Conservation (phyloP, 192 early-diverging fungal species). For the Coemansia sp. region DNA sequence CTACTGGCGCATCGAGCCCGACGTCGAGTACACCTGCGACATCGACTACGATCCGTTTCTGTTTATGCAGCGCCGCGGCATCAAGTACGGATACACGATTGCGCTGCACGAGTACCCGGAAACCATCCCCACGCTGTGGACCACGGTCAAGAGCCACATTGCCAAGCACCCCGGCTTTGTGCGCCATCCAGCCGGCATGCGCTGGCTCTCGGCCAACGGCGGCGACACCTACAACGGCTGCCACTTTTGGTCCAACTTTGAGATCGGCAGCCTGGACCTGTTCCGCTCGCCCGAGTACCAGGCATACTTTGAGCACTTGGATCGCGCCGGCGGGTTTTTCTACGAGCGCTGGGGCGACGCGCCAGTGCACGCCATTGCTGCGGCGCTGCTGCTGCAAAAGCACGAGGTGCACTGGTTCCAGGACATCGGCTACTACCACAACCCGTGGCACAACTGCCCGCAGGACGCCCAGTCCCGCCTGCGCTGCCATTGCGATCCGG, state of each 20-base stretch:
- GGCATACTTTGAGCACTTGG: slow-evolving; percentile 69
- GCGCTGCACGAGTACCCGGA: slow-evolving; percentile 65
- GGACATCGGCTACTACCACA: slow-evolving; percentile 68
- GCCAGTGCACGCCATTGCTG: slow-evolving; percentile 67
- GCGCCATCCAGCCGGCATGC: slow-evolving; percentile 38
- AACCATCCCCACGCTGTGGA: slow-evolving; percentile 75
- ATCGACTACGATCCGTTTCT: slow-evolving; percentile 82
- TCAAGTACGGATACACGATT: slow-evolving; percentile 81
- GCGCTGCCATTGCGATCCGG: slow-evolving; percentile 51
- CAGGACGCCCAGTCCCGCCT: slow-evolving; percentile 24
- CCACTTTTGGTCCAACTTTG: slow-evolving; percentile 91
- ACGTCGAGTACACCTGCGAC: slow-evolving; percentile 76
- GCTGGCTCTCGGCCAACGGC: slow-evolving; percentile 55
- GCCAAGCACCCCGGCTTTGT: slow-evolving; percentile 51
- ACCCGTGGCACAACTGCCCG: slow-evolving; percentile 56
- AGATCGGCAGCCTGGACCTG: slow-evolving; percentile 71
- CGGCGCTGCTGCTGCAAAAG: slow-evolving; percentile 54
- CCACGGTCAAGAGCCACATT: slow-evolving; percentile 58
- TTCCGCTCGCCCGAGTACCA: slow-evolving; percentile 68
- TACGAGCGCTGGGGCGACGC: slow-evolving; percentile 81
- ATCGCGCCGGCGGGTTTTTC: slow-evolving; percentile 77
- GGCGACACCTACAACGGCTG: slow-evolving; percentile 68
- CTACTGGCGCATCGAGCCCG: slow-evolving; percentile 89
- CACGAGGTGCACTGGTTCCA: slow-evolving; percentile 67
- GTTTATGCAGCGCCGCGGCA: slow-evolving; percentile 71